A percentile compares a stretch with the other conserved stretches of the same genome.
phyloP scores from a whole-genome alignment of 164 flowering plant species.

The Vitis amurensis region DNA sequence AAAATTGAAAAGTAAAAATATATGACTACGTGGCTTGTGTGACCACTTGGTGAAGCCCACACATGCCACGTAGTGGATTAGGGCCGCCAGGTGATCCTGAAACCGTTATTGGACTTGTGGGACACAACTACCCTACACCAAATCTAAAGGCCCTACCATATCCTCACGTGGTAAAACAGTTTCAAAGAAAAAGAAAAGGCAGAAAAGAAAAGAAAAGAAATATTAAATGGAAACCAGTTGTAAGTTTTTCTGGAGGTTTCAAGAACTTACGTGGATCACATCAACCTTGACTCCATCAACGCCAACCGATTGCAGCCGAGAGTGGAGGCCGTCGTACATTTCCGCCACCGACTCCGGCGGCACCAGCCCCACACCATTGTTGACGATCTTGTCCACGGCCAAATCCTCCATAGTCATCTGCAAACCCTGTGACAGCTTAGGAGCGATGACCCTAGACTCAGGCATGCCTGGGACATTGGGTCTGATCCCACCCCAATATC shows the following conservation, averaged over 20 bases:
- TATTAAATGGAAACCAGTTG: background rate
- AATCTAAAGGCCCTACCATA: no score
- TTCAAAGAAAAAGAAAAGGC: background rate
- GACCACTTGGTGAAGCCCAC: no score
- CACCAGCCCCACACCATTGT: slow-evolving; percentile 66
- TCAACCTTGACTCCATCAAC: slow-evolving; percentile 80
- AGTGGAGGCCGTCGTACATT: slow-evolving; percentile 71
- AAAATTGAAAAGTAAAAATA: no score
- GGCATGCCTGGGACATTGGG: slow-evolving; percentile 54
- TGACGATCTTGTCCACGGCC: slow-evolving; percentile 75
- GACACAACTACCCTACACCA: no score
- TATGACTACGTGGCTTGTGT: no score
- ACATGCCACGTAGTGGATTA: no score
- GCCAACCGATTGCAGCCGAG: slow-evolving; percentile 55
- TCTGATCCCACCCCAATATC: slow-evolving; percentile 82
- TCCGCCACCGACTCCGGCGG: slow-evolving; percentile 52
- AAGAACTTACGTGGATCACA: slow-evolving; percentile 66
- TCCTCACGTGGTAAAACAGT: background rate
- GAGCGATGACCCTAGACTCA: slow-evolving; percentile 39
- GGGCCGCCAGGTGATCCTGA: no score
- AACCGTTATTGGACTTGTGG: no score
- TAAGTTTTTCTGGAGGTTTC: background rate
- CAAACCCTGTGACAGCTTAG: slow-evolving; percentile 54
- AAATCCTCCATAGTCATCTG: slow-evolving; percentile 76
- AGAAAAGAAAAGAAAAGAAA: background rate